Conservation (phyloP, 352 stramenopile genomes). For the Pythium oligandrum region DNA sequence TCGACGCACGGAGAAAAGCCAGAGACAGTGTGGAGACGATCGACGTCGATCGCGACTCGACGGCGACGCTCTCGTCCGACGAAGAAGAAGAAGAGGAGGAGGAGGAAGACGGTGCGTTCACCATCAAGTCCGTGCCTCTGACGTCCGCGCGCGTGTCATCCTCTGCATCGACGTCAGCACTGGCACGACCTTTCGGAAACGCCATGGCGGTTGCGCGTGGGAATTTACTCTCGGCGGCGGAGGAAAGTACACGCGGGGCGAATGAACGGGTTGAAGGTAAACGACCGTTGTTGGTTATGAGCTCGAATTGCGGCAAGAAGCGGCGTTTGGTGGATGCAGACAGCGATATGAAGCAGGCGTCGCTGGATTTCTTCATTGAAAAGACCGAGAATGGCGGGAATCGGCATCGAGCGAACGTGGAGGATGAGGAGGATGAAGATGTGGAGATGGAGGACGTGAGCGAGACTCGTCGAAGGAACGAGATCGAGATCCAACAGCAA, state of each 20-base stretch:
- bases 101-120: conserved; percentile 3
- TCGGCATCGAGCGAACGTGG: no score
- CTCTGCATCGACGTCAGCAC: conserved; percentile 6
- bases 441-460: no score
- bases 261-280: neutral
- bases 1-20: no score
- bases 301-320: conserved; percentile 14
- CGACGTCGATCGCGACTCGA: conserved; percentile 16
- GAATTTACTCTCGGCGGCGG: conserved; percentile 6
- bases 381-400: no score
- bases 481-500: no score
- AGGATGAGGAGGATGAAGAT: no score
- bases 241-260: no score
- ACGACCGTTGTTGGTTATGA: neutral
- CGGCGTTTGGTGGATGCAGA: conserved; percentile 2
- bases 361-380: no score
- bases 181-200: neutral
- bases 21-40: conserved; percentile 3
- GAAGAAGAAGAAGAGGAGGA: conserved; percentile 10
- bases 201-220: conserved; percentile 11
- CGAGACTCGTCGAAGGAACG: no score
- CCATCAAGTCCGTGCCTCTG: neutral
- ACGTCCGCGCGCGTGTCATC: neutral
- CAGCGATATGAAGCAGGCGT: no score
- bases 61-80: conserved; percentile 20